Conservation (phyloP, 177 flowering plant genomes). For the Vitis hybrid region DNA sequence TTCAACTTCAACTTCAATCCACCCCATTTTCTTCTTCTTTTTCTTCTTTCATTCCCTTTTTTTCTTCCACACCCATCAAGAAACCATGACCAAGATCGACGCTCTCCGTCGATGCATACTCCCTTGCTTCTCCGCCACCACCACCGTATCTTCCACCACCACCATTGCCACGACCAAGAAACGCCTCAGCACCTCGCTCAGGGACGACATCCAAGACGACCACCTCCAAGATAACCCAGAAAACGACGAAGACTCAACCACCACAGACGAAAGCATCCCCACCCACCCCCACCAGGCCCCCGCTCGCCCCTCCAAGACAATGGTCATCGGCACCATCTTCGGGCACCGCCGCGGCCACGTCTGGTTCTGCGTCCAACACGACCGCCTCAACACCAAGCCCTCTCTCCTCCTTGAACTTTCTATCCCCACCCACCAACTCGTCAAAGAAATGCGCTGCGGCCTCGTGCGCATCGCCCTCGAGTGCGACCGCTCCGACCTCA, state of each 20-base stretch:
- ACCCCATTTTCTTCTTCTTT: neutral
- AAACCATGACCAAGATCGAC: conserved; percentile 45
- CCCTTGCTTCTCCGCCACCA: conserved; percentile 49
- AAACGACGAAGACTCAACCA: conserved; percentile 11
- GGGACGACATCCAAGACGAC: conserved; percentile 39
- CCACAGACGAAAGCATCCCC: conserved; percentile 4
- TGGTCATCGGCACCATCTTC: conserved; percentile 75
- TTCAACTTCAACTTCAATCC: neutral
- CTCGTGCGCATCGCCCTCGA: conserved; percentile 80
- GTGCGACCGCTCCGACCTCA: conserved; percentile 32
- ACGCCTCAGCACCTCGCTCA: conserved; percentile 63
- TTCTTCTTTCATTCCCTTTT: neutral
- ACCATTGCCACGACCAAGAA: conserved; percentile 43
- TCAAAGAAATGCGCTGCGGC: conserved; percentile 72
- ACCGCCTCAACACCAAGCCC: conserved; percentile 53
- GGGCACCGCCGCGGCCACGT: conserved; percentile 65
- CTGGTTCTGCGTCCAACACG: conserved; percentile 72
- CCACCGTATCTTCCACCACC: conserved; percentile 23
- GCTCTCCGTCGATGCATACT: conserved; percentile 63
- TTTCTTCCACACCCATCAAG: conserved; percentile 2
- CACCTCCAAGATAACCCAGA: conserved; percentile 8
- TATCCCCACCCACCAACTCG: conserved; percentile 53
- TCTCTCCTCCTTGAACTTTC: conserved; percentile 73
- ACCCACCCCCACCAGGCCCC: conserved; percentile 11
- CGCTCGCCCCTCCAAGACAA: conserved; percentile 54